Evolutionary conservation across 2,329 filamentous ascomycete species (phyloP), one percentile per base, ranked within the genome.

Genomic region (Pochonia chlamydosporia): DNA sequence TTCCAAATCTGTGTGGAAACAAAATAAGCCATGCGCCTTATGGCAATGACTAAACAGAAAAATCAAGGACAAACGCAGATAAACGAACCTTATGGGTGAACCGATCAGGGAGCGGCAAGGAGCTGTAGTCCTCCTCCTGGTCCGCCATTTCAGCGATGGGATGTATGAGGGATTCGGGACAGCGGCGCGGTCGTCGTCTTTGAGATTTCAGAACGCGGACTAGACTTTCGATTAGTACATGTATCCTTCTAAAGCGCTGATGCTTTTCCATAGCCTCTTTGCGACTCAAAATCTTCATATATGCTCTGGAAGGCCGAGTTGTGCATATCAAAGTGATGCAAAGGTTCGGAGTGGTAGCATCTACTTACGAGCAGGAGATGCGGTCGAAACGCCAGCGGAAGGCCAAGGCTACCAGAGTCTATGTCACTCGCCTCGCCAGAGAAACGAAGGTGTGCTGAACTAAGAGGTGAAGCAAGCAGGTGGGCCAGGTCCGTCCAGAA

Each of bases 1-100:
- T 99, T 99, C 93, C 93, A 99, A 61, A 87, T 81, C 86, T 87
- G 23, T 4, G n/a, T n/a, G n/a, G n/a, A n/a, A n/a, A n/a, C n/a
- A n/a, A n/a, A n/a, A n/a, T n/a, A n/a, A n/a, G n/a, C n/a, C n/a
- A n/a, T n/a, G n/a, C n/a, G n/a, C n/a, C n/a, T n/a, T n/a, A n/a
- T 5, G 3, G 44, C 2, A 25, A 47, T 42, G 49, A 50, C 43
- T 58, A 45, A 55, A 52, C 33, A 23, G 16, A 8, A 6, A 8
- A 30, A 24, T 9, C 5, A 43, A 24, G 40, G 47, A 26, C 40
- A 10, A 16, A 9, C 9, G n/a, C 28, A 25, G 18, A 40, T n/a
- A 25, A 33, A 54, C 64, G 46, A 59, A 85, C 82, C 74, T 95
- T 95, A 74, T 95, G 89, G 46, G 79, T 74, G 70, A 91, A 95